These are phyloP conservation scores for Mycena leptocephala DNA, from an alignment of 768 basidiomycete genomes.

Conservation along the genomic window DNA sequence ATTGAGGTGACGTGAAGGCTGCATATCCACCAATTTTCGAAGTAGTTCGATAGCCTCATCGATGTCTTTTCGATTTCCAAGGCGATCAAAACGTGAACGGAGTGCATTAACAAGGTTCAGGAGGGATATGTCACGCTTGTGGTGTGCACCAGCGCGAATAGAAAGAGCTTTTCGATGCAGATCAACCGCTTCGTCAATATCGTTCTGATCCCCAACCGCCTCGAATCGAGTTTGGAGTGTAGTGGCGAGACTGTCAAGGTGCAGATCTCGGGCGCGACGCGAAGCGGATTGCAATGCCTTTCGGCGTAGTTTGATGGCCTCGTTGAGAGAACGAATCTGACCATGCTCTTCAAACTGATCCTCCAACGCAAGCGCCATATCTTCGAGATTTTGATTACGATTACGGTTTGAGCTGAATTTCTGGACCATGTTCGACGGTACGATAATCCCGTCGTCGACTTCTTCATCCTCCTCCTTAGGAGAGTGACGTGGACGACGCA, in stretches of 20 bases:
- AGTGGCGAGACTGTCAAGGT: slow-evolving; percentile 7
- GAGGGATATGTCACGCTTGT: no score
- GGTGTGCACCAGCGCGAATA: no score
- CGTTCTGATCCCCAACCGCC: no score
- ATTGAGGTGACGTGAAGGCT: slow-evolving; percentile 7
- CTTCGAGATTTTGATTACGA: not conserved
- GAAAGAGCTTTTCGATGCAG: no score
- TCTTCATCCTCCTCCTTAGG: not conserved
- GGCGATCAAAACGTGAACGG: no score
- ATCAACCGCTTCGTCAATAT: no score
- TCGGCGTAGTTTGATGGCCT: slow-evolving; percentile 12
- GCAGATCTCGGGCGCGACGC: slow-evolving; percentile 5
- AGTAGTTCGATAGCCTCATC: no score
- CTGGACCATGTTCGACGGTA: not conserved
- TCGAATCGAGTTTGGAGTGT: slow-evolving; percentile 17
- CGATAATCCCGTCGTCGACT: not conserved
- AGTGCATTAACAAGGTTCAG: no score
- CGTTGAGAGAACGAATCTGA: slow-evolving; percentile 1
- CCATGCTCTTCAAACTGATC: slow-evolving; percentile 7
- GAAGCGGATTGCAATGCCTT: slow-evolving; percentile 12
- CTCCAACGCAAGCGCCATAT: slow-evolving; percentile 11
- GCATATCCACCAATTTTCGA: slow-evolving; percentile 11
- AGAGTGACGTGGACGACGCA: not conserved
- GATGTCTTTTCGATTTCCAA: no score
- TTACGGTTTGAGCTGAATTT: not conserved